Conservation (phyloP, 805 yeast genomes). For the Babjeviella inositovora region DNA sequence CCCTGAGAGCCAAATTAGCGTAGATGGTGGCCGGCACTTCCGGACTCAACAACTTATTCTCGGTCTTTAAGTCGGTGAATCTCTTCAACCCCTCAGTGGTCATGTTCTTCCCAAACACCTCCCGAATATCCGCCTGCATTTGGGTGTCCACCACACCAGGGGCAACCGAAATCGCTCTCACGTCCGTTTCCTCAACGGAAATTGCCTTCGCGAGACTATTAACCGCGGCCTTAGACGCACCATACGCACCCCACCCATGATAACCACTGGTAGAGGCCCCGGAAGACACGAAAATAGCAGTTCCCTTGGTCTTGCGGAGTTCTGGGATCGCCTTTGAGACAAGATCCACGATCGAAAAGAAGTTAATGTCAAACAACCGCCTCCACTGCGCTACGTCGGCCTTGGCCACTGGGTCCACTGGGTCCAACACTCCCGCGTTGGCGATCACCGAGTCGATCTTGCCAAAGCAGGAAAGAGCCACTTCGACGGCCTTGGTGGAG, state of each 20-base stretch:
- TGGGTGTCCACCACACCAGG: constrained; percentile 91
- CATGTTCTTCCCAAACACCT: constrained; percentile 45
- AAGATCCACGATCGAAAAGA: constrained; percentile 57
- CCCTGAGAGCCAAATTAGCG: constrained; percentile 47
- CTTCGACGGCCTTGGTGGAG: constrained; percentile 18
- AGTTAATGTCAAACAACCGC: constrained; percentile 53
- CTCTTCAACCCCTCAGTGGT: constrained; percentile 34
- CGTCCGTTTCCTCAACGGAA: constrained; percentile 46
- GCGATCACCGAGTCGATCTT: constrained; percentile 48
- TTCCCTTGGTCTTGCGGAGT: constrained; percentile 39
- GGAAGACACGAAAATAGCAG: constrained; percentile 67
- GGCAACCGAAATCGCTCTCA: constrained; percentile 60
- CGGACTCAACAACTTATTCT: constrained; percentile 47
- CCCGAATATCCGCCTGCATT: constrained; percentile 78
- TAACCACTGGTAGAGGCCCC: constrained; percentile 63
- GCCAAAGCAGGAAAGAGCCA: constrained; percentile 34
- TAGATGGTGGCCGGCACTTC: constrained; percentile 57
- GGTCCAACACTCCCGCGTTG: constrained; percentile 76
- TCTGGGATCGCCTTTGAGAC: constrained; percentile 39
- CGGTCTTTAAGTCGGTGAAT: constrained; percentile 46
- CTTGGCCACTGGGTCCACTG: constrained; percentile 41
- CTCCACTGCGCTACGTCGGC: constrained; percentile 46
- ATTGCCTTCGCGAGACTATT: constrained; percentile 60
- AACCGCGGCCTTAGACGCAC: constrained; percentile 82
- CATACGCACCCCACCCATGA: constrained; percentile 85